Evolutionary conservation across 176 grass and related monocot genomes (phyloP), one percentile per base, ranked within the genome.

Genomic region (Oryza australiensis): DNA sequence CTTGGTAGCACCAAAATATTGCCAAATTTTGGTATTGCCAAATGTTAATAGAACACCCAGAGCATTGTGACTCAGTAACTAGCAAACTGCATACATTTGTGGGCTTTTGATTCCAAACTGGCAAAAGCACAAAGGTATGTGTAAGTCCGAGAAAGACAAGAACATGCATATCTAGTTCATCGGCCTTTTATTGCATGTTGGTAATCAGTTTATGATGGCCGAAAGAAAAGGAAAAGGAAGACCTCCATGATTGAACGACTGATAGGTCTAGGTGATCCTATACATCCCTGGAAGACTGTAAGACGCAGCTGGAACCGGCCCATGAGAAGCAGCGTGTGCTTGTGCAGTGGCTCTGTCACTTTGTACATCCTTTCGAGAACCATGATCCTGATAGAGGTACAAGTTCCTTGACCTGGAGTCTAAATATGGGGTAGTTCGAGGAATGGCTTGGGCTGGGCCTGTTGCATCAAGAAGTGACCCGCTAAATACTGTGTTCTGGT

Each of bases 261-360:
- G 3, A 20, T 53, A 53, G 14, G 14, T 28, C 41, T 51, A 53
- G 7, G 29, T 53, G 48, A 53, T 37, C 53, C 75, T n/a, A 38
- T 66, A 29, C 41, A 79, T 16, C 51, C 68, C 75, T 38, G 16
- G 23, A 23, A 53, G 13, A 29, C 67, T 64, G 55, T 48, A 79
- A 64, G 30, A 23, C 35, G 72, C 67, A 73, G 23, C 11, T 79
- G 23, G 42, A 65, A 79, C 84, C 53, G 23, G 15, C 10, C 67
- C 40, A 85, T 79, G 29, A 71, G 29, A 78, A 78, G 28, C 66
- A 85, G 66, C 2, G 64, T 48, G 51, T 51, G 38, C 83, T 18
- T 42, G 53, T 24, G n/a, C 76, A 49, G 26, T 2, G 10, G 18
- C n/a, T 72, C 27, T 51, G 29, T 55, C 41, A 32, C 59, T 64